Conservation (phyloP, 2,329 filamentous ascomycete species). For the Botrytis paeoniae region DNA sequence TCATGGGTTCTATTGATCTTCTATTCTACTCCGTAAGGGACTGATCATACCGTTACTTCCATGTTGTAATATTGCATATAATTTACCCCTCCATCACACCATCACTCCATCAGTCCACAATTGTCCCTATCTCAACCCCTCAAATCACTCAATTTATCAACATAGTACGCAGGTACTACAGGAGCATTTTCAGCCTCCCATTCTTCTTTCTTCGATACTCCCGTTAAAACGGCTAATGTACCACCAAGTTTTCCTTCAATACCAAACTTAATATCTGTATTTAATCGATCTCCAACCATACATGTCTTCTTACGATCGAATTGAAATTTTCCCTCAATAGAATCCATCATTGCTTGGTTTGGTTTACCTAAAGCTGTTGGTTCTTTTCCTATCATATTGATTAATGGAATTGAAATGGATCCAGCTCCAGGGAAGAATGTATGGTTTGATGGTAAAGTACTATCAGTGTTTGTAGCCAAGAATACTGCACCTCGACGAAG, state of each 20-base stretch:
- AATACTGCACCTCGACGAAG: conserved; percentile 78
- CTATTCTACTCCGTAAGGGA: background rate
- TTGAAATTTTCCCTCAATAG: conserved; percentile 91
- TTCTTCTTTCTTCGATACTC: conserved; percentile 81
- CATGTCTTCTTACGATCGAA: conserved; percentile 82
- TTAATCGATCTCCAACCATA: conserved; percentile 92
- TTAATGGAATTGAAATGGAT: conserved; percentile 72
- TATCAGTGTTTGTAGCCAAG: conserved; percentile 90
- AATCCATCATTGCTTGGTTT: conserved; percentile 99
- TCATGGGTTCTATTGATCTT: background rate
- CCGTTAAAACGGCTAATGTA: conserved; percentile 86
- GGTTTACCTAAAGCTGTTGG: conserved; percentile 88
- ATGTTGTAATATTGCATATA: background rate
- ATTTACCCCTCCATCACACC: background rate
- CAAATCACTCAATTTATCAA: conserved; percentile 81
- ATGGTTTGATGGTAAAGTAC: conserved; percentile 77
- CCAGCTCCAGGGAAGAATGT: conserved; percentile 91
- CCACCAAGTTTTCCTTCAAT: conserved; percentile 87
- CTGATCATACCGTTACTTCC: background rate
- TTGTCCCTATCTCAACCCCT: conserved; percentile 37
- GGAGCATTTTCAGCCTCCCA: conserved; percentile 67
- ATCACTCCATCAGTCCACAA: background rate
- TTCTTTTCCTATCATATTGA: conserved; percentile 66
- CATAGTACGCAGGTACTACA: conserved; percentile 76
- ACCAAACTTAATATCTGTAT: conserved; percentile 96